phyloP scores from a whole-genome alignment of 2,329 filamentous ascomycete species.

The Beauveria varroae region DNA sequence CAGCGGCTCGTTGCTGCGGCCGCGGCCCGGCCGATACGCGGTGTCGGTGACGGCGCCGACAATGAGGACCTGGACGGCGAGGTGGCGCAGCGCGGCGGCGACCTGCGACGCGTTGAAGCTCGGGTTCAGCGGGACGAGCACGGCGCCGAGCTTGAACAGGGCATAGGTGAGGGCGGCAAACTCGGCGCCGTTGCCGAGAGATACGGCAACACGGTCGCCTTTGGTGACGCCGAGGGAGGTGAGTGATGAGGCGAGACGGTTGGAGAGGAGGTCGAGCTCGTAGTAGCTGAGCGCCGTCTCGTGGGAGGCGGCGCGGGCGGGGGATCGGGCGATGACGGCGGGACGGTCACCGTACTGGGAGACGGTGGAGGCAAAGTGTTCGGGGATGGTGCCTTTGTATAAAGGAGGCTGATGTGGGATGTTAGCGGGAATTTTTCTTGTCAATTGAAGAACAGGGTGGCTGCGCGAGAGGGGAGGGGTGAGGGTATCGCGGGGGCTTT shows the following conservation, averaged over 20 bases:
- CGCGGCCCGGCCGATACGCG: conserved; percentile 52
- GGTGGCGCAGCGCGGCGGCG: conserved; percentile 66
- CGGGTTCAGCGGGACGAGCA: conserved; percentile 89
- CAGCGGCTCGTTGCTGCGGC: conserved; percentile 45
- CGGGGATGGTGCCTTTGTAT: conserved; percentile 59
- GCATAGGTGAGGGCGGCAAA: conserved; percentile 83
- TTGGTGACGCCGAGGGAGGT: conserved; percentile 65
- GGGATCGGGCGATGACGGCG: conserved; percentile 47
- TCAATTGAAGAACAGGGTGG: background rate
- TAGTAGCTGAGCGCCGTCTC: conserved; percentile 69
- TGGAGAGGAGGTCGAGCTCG: conserved; percentile 67
- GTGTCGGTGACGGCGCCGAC: conserved; percentile 85
- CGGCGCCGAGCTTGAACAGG: conserved; percentile 86
- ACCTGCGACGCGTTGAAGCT: conserved; percentile 79
- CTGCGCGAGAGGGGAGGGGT: background rate
- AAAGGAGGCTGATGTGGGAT: conserved; percentile 44
- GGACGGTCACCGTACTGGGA: conserved; percentile 55
- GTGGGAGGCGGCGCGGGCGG: conserved; percentile 34
- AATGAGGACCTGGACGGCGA: conserved; percentile 66
- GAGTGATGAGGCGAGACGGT: conserved; percentile 65
- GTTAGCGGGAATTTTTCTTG: background rate
- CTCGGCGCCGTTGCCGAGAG: conserved; percentile 76
- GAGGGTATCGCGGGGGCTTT: background rate
- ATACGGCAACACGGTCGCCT: conserved; percentile 79
- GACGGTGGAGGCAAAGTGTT: conserved; percentile 64